Percentiles rank a stretch among this genome's conserved stretches.
These are phyloP conservation scores for Solanum aculeatissimum DNA, from an alignment of 305 asterid genomes.

Conservation along the genomic window DNA sequence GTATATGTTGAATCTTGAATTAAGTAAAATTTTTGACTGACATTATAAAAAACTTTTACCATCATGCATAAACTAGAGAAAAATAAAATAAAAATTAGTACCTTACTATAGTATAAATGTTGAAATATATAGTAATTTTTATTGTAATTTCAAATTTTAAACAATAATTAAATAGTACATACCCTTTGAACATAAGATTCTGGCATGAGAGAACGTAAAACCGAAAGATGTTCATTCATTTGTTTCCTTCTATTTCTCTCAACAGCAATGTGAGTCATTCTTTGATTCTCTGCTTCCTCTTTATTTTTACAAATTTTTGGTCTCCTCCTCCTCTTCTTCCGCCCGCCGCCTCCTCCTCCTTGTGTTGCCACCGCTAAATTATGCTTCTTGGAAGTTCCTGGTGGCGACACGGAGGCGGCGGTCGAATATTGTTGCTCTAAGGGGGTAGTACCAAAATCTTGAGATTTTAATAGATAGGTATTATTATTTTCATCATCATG, in stretches of 20 bases:
- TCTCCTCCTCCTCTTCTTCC: slow-evolving; percentile 69
- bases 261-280: slow-evolving; percentile 97
- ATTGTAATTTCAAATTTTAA: not conserved
- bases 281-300: slow-evolving; percentile 79
- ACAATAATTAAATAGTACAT: not conserved
- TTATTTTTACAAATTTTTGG: slow-evolving; percentile 66
- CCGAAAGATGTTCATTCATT: slow-evolving; percentile 88
- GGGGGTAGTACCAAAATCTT: not conserved
- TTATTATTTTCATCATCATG: not conserved
- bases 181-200: slow-evolving; percentile 93
- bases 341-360: slow-evolving; percentile 26
- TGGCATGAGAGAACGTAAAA: slow-evolving; percentile 86
- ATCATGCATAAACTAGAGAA: not conserved
- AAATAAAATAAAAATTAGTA: not conserved
- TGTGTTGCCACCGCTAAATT: slow-evolving; percentile 11
- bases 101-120: not conserved
- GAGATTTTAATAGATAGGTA: not conserved
- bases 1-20: not conserved
- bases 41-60: not conserved
- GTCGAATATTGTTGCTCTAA: slow-evolving; percentile 9
- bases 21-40: not conserved
- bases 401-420: slow-evolving; percentile 1
- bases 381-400: not conserved
- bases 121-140: not conserved
- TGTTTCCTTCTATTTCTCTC: slow-evolving; percentile 82